Percentiles rank a stretch among this genome's conserved stretches.
These are phyloP conservation scores for Penicillium steckii DNA, from an alignment of 495 filamentous ascomycete species.

Conservation along the genomic window DNA sequence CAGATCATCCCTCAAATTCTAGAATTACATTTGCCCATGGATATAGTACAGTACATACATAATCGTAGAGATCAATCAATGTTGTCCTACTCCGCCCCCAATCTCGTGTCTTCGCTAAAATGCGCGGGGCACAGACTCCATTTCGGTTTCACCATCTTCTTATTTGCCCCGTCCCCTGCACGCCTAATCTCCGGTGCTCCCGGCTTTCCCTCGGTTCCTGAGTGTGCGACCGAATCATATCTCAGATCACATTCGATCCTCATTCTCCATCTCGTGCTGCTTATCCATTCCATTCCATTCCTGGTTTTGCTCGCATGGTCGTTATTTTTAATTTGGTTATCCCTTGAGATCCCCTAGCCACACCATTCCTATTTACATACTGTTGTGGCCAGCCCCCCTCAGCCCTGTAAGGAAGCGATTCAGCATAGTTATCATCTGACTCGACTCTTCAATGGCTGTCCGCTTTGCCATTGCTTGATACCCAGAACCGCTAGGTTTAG, in stretches of 20 bases:
- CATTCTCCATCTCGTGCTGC: not conserved
- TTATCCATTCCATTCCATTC: not conserved
- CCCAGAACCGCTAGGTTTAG: no score
- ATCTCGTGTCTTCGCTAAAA: slow-evolving; percentile 10
- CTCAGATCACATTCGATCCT: not conserved
- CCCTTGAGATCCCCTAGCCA: not conserved
- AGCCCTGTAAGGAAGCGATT: not conserved
- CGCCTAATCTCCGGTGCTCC: not conserved
- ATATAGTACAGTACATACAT: no score
- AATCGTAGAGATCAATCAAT: no score
- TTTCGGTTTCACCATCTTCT: slow-evolving; percentile 10
- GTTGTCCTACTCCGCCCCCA: slow-evolving; percentile 11
- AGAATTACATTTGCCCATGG: no score
- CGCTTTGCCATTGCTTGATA: no score
- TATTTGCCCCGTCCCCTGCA: slow-evolving; percentile 5
- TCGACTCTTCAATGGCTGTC: no score
- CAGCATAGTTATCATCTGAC: no score
- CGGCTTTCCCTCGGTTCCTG: not conserved
- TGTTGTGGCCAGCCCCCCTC: not conserved
- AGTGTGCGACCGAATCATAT: not conserved
- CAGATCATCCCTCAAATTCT: no score
- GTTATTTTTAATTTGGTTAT: not conserved
- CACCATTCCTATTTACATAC: not conserved
- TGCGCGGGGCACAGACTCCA: slow-evolving; percentile 20
- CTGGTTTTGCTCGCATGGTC: not conserved